A percentile compares a stretch with the other conserved stretches of the same genome.
phyloP scores from a whole-genome alignment of 176 grass and related monocot species.

The Oryza officinalis region DNA sequence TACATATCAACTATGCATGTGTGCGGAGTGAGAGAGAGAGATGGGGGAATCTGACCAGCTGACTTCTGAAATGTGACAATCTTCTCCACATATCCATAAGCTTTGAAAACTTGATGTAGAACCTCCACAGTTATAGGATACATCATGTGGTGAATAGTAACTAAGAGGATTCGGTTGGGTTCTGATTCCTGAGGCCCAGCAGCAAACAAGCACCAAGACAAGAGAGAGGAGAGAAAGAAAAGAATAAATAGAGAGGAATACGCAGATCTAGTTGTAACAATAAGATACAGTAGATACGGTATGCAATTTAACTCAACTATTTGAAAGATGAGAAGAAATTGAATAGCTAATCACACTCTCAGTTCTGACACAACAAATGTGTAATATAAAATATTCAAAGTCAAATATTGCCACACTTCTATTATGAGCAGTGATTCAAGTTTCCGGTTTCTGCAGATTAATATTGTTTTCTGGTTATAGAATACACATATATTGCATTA shows the following conservation, averaged over 20 bases:
- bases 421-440: neutral
- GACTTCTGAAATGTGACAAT: constrained; percentile 99
- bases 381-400: neutral
- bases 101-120: constrained; percentile 98
- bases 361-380: constrained; percentile 3
- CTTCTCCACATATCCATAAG: constrained; percentile 98
- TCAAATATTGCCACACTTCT: constrained; percentile 5
- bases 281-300: constrained; percentile 49
- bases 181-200: constrained; percentile 79
- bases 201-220: constrained; percentile 46
- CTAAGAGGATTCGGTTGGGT: constrained; percentile 99
- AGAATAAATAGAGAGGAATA: constrained; percentile 67
- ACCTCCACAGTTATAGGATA: constrained; percentile 99
- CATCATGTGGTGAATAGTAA: constrained; percentile 98
- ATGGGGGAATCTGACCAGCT: constrained; percentile 71
- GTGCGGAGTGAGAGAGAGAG: constrained; percentile 36
- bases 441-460: neutral
- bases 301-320: constrained; percentile 41
- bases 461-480: neutral
- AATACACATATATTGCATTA: neutral
- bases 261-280: constrained; percentile 47
- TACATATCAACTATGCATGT: constrained; percentile 29
- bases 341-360: constrained; percentile 34
- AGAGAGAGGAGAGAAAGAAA: constrained; percentile 51
- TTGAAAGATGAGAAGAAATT: constrained; percentile 38